Base-by-base conservation (phyloP, 768 basidiomycete species). In the Solioccasus polychromus region DNA sequence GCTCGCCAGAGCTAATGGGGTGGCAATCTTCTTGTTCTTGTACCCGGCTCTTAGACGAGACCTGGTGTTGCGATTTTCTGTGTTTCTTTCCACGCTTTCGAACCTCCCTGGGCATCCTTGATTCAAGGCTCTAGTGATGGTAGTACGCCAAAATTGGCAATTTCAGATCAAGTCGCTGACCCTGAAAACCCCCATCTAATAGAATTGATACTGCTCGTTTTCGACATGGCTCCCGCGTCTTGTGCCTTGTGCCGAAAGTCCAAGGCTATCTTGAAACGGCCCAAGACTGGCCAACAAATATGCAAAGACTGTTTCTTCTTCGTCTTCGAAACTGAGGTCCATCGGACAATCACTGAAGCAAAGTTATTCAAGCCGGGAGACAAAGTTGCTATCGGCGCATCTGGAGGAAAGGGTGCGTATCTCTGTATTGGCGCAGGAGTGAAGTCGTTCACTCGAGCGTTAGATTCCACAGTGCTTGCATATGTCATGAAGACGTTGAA, bases 321-420 rank as follows among this genome's bases (percentile, higher is more conserved):
- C 54, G 93, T 97, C 31, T 99, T 99, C 58, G 96, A 99, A 73
- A 95, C 92, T 1, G 96, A 99, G 64, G 85, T 99, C 23, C 96
- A 99, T 71, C 87, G 94, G 63, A 97, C 96, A 1, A 97, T 98
- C 61, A 82, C 74, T 6, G 78, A 89, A 58, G 79, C 90, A 10
- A 72, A 73, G 44, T 73, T 99, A 4, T 99, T 99, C 75, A 83
- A 82, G 60, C 74, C 82, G 10, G 92, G 94, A 26, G 92, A 99
- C 69, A 76, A 81, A 52, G 92, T 99, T 30, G 96, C 96, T 20
- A 98, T 99, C 48, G 96, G 96, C 25, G 96, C 96, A 42, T 96
- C 92, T 42, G 96, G 96, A 36, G 96, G 96, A 35, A 99, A 99
- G 79, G 95, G 95, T 91, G 35, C 42, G 73, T 41, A 28, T 5